A percentile compares a stretch with the other conserved stretches of the same genome.
Conservation (phyloP, 495 filamentous ascomycete species). For the Tuber calosporum region DNA sequence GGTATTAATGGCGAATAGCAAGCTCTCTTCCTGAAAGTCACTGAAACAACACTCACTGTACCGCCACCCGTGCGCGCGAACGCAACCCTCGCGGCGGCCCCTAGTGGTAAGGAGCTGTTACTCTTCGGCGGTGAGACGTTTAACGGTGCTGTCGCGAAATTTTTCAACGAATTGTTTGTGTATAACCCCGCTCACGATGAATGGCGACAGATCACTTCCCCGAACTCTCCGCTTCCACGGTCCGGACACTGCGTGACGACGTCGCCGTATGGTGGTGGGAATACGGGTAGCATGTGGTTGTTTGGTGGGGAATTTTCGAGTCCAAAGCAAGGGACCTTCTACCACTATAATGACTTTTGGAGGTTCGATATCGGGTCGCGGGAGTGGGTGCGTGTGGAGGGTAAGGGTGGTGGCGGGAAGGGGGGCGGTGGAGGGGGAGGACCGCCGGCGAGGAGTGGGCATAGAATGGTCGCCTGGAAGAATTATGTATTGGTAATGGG, state of each 20-base stretch:
- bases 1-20: conserved; percentile 63
- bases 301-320: conserved; percentile 75
- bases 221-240: conserved; percentile 83
- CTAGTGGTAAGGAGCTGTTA: conserved; percentile 82
- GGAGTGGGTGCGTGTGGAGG: conserved; percentile 86
- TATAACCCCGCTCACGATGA: conserved; percentile 79
- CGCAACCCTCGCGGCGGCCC: conserved; percentile 71
- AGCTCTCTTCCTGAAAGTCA: conserved; percentile 87
- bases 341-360: conserved; percentile 99
- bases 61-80: conserved; percentile 74
- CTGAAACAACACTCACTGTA: conserved; percentile 61
- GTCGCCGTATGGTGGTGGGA: conserved; percentile 68
- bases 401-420: conserved; percentile 52
- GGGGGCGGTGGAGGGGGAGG: conserved; percentile 50
- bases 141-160: conserved; percentile 57
- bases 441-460: conserved; percentile 82
- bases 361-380: conserved; percentile 68
- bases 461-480: conserved; percentile 93
- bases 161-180: conserved; percentile 70
- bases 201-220: conserved; percentile 80
- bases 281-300: conserved; percentile 67
- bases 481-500: conserved; percentile 69
- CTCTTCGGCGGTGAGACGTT: conserved; percentile 77
- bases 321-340: conserved; percentile 96
- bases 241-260: conserved; percentile 66